These are phyloP conservation scores for Boletus sp. DNA, from an alignment of 768 basidiomycete genomes.

Conservation along the genomic window DNA sequence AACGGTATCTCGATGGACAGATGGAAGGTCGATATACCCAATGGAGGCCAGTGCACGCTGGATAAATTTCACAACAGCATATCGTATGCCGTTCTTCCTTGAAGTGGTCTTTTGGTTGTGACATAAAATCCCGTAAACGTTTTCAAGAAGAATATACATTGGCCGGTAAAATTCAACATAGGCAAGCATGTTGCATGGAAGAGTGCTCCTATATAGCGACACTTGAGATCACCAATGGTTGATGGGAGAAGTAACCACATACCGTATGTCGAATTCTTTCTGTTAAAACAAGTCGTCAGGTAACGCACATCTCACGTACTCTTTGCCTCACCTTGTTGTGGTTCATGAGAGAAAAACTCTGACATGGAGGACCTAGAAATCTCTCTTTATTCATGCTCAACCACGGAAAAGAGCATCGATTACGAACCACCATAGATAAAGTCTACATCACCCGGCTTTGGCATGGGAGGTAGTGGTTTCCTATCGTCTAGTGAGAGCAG, in stretches of 20 bases:
- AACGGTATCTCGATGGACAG: neutral
- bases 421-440: conserved; percentile 70
- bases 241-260: conserved; percentile 1
- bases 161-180: conserved; percentile 67
- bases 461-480: conserved; percentile 45
- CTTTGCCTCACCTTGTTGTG: conserved; percentile 48
- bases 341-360: conserved; percentile 67
- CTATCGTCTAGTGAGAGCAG: conserved; percentile 43
- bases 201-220: conserved; percentile 45
- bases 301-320: neutral
- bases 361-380: conserved; percentile 68
- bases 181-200: conserved; percentile 69
- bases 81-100: conserved; percentile 41
- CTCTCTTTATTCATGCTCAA: neutral
- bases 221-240: neutral
- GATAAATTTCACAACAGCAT: conserved; percentile 68
- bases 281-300: conserved; percentile 22
- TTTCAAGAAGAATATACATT: conserved; percentile 66
- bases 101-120: conserved; percentile 45
- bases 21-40: conserved; percentile 46
- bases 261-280: conserved; percentile 64
- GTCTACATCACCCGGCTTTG: conserved; percentile 58
- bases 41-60: conserved; percentile 56
- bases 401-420: neutral
- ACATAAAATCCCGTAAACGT: conserved; percentile 61